phyloP scores from a whole-genome alignment of 2,329 filamentous ascomycete species.

The Juglanconis juglandina region DNA sequence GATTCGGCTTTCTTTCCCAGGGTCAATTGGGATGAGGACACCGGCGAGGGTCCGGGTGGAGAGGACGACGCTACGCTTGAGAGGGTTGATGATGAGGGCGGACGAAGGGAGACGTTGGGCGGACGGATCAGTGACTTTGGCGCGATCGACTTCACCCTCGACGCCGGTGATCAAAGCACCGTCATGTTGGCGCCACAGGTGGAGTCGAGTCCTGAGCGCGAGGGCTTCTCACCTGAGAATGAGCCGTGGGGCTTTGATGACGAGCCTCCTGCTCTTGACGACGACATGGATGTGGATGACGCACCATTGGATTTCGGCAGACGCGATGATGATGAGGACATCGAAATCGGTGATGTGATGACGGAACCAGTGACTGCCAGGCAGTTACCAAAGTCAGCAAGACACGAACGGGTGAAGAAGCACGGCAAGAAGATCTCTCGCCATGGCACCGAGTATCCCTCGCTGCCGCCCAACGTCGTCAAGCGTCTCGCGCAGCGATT shows the following conservation, averaged over 20 bases:
- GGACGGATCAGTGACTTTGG: conserved; percentile 49
- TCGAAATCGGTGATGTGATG: conserved; percentile 17
- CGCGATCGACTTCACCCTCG: conserved; percentile 44
- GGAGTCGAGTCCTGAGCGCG: conserved; percentile 15
- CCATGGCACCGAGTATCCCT: conserved; percentile 72
- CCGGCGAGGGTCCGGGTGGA: conserved; percentile 29
- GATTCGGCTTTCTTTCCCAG: conserved; percentile 53
- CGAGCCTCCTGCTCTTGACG: not conserved
- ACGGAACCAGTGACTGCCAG: not conserved
- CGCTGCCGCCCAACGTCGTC: conserved; percentile 68
- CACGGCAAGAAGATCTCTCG: conserved; percentile 58
- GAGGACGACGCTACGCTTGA: conserved; percentile 40
- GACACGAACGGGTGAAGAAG: conserved; percentile 30
- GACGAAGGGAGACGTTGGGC: conserved; percentile 35
- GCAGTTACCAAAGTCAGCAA: not conserved
- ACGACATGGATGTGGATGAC: conserved; percentile 10
- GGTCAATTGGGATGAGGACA: conserved; percentile 40
- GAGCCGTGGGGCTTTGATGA: conserved; percentile 22
- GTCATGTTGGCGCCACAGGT: conserved; percentile 43
- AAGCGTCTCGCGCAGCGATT: conserved; percentile 72
- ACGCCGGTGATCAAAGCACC: conserved; percentile 46
- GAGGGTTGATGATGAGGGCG: conserved; percentile 37
- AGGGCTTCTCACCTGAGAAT: conserved; percentile 24
- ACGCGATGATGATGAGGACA: conserved; percentile 16
- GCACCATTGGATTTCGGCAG: not conserved